A percentile compares a stretch with the other conserved stretches of the same genome.
These are phyloP conservation scores for Terfezia claveryi DNA, from an alignment of 495 filamentous ascomycete species.

Conservation along the genomic window DNA sequence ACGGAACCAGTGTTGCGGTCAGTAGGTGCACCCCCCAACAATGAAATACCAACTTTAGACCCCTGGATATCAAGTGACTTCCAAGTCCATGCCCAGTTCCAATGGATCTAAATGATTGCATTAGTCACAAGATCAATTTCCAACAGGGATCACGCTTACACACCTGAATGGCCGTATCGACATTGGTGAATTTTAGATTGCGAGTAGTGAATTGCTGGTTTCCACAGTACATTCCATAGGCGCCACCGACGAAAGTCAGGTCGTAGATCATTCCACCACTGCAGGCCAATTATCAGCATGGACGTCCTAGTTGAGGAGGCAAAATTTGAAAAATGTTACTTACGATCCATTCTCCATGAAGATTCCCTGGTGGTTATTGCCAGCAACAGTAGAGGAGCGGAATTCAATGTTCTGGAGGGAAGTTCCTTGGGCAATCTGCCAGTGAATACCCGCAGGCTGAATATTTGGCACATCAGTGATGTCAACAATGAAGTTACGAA, in stretches of 20 bases:
- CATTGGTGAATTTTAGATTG: slow-evolving; percentile 75
- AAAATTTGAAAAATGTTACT: not conserved
- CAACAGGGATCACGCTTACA: slow-evolving; percentile 27
- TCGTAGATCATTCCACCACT: slow-evolving; percentile 73
- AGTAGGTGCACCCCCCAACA: slow-evolving; percentile 38
- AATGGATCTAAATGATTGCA: slow-evolving; percentile 29
- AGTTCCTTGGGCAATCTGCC: slow-evolving; percentile 94
- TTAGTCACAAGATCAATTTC: not conserved
- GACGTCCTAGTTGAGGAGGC: not conserved
- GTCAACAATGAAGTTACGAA: slow-evolving; percentile 89
- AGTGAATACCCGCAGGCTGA: slow-evolving; percentile 67
- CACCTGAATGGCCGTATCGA: slow-evolving; percentile 54
- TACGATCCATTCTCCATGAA: slow-evolving; percentile 87
- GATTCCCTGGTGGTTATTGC: slow-evolving; percentile 68
- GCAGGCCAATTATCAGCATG: not conserved
- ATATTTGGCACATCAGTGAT: slow-evolving; percentile 43
- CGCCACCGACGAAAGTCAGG: slow-evolving; percentile 69
- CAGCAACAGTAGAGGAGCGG: slow-evolving; percentile 29
- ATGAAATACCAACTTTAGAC: slow-evolving; percentile 59
- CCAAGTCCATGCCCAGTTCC: slow-evolving; percentile 84
- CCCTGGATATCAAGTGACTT: slow-evolving; percentile 64
- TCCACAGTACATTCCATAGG: slow-evolving; percentile 64
- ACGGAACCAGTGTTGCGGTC: slow-evolving; percentile 60
- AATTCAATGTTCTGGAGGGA: slow-evolving; percentile 79
- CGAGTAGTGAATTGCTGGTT: slow-evolving; percentile 92